Base-by-base conservation (phyloP, 352 stramenopile species). In the Pythium vanterpoolii region DNA sequence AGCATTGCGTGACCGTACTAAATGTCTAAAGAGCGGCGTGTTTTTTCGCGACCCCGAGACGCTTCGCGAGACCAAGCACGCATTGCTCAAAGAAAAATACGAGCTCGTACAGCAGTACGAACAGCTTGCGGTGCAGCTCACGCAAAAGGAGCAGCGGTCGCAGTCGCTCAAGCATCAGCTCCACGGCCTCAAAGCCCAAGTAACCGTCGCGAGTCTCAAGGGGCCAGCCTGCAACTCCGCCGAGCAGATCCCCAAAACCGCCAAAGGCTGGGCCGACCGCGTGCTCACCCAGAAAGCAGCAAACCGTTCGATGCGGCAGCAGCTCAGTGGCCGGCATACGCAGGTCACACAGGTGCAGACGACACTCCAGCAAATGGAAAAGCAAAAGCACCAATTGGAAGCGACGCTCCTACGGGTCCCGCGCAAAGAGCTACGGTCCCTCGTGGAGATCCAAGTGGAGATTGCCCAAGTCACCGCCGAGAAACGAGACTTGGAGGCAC, bases 11-110 rank as follows among this genome's bases (percentile, higher is more conserved):
- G 62, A 73, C 21, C 30, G 55, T 11, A 49, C 59, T 2, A 55
- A 65, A 34, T 56, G 62, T 31, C 24, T 64, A 16, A 74, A 53
- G 49, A 76, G 67, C 34, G 58, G 53, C 9, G 62, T 77, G 0
- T 90, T 90, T 40, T 87, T 88, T 38, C 74, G 72, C 10, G 77
- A 90, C 36, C 64, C 74, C 23, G 77, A 87, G n/a, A 62, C 70
- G 11, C 46, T 90, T 26, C 45, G 62, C 3, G 77, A 83, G 30
- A 76, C 76, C 58, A 71, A 66, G 21, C 56, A 51, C 14, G 42
- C 66, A 14, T 49, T 87, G 5, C 71, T 66, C 1, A 64, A 62
- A 2, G 74, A 88, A 51, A 78, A 84, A 49, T 62, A 65, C 14
- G 57, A 62, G 36, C 58, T 90, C 0, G 28, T 48, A 24, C 46